Evolutionary conservation across 768 basidiomycete genomes (phyloP).

Genomic region (Kwoniella sp.): DNA sequence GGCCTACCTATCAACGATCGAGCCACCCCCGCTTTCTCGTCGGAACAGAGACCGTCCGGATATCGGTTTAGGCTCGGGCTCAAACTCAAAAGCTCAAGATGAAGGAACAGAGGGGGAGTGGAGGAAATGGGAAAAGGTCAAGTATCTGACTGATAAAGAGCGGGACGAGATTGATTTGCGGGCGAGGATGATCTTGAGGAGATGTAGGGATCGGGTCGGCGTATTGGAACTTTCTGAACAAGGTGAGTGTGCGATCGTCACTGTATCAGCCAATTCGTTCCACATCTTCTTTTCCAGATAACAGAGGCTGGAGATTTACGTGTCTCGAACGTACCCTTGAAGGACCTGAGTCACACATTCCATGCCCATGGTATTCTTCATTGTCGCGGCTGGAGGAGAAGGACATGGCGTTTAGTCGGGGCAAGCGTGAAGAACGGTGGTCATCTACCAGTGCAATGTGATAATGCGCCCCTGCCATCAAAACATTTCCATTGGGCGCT

Average conservation of each 20-base stretch:
- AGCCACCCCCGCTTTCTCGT: conserved; percentile 56
- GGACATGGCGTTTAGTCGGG: too few relatives aligned
- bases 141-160: conserved; percentile 76
- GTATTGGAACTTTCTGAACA: conserved; percentile 87
- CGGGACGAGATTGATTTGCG: conserved; percentile 94
- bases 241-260: conserved; percentile 62
- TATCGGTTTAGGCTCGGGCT: neutral
- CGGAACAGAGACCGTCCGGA: conserved; percentile 5
- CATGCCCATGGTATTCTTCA: too few relatives aligned
- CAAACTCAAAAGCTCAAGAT: conserved; percentile 7
- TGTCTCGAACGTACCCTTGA: too few relatives aligned
- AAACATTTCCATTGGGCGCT: too few relatives aligned
- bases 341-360: too few relatives aligned
- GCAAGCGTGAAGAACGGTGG: too few relatives aligned
- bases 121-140: conserved; percentile 49
- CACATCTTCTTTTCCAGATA: too few relatives aligned
- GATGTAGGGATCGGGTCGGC: conserved; percentile 82
- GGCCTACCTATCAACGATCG: conserved; percentile 74
- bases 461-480: too few relatives aligned
- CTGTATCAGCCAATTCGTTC: too few relatives aligned
- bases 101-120: conserved; percentile 35
- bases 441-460: too few relatives aligned
- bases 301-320: too few relatives aligned
- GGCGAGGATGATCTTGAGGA: conserved; percentile 77
- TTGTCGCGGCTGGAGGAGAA: too few relatives aligned